Evolutionary conservation across 2,329 filamentous ascomycete species (phyloP).

Genomic region (Venturia asperata): DNA sequence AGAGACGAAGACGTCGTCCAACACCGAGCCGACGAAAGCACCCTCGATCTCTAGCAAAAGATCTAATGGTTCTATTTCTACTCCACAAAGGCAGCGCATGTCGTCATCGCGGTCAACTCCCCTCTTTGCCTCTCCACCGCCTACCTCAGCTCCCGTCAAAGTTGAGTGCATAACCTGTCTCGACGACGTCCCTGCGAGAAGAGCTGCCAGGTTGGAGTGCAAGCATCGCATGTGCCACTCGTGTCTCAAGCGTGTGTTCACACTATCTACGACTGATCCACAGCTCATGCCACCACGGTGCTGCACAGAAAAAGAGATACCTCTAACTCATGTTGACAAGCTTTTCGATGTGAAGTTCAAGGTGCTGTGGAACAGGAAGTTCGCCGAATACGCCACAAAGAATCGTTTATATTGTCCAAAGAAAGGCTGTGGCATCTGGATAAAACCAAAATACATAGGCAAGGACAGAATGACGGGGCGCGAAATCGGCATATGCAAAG

Average conservation of each 20-base stretch:
- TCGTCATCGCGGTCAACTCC: not conserved
- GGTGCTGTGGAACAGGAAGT: slow-evolving; percentile 72
- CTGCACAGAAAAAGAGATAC: slow-evolving; percentile 66
- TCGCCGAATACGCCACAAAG: slow-evolving; percentile 64
- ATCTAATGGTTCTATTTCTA: not conserved
- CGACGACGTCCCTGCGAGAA: slow-evolving; percentile 57
- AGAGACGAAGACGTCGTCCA: not conserved
- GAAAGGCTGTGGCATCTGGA: slow-evolving; percentile 68
- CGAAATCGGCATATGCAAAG: slow-evolving; percentile 61
- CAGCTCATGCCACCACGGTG: slow-evolving; percentile 80
- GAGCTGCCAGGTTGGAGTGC: slow-evolving; percentile 63
- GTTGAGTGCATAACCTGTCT: slow-evolving; percentile 67
- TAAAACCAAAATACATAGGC: slow-evolving; percentile 63
- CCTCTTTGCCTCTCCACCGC: slow-evolving; percentile 14
- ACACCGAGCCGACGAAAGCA: not conserved
- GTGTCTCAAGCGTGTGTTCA: slow-evolving; percentile 69
- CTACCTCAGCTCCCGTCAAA: slow-evolving; percentile 35
- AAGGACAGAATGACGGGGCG: slow-evolving; percentile 44
- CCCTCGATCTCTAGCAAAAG: not conserved
- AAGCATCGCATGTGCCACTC: slow-evolving; percentile 73
- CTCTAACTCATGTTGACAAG: slow-evolving; percentile 66
- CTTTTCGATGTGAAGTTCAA: slow-evolving; percentile 71
- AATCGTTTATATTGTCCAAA: slow-evolving; percentile 73
- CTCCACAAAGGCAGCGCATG: not conserved
- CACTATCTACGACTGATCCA: slow-evolving; percentile 66